Percentiles rank a stretch among this genome's conserved stretches.
These are phyloP conservation scores for Escovopsis sp. DNA, from an alignment of 2,329 filamentous ascomycete species.

Conservation along the genomic window DNA sequence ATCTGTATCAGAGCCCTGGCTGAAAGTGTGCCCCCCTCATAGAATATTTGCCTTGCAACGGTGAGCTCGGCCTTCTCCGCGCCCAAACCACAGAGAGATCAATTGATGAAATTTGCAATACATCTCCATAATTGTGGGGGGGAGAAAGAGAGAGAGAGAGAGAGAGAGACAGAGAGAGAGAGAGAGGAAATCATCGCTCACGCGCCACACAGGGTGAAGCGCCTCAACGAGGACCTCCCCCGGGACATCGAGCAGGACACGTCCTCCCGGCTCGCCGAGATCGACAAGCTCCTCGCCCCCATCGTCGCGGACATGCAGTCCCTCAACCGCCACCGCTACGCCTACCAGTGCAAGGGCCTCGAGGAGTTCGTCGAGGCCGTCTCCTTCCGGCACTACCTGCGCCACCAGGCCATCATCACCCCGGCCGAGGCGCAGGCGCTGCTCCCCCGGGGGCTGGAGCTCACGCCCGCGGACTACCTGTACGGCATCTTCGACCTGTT, in stretches of 20 bases:
- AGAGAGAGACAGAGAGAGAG: no score
- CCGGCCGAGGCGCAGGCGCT: constrained; percentile 41
- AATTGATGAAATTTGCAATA: no score
- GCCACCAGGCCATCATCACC: constrained; percentile 59
- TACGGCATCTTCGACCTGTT: constrained; percentile 88
- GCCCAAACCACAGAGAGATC: no score
- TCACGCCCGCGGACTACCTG: constrained; percentile 75
- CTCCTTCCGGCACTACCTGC: constrained; percentile 78
- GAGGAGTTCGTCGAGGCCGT: constrained; percentile 93
- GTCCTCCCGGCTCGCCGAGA: constrained; percentile 52
- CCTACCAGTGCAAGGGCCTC: constrained; percentile 64
- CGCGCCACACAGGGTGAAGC: constrained; percentile 40
- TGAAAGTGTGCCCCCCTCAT: neutral
- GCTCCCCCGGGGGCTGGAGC: constrained; percentile 38
- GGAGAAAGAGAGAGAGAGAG: no score
- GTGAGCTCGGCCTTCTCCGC: constrained; percentile 10
- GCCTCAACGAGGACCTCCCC: constrained; percentile 48
- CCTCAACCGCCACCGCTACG: constrained; percentile 73
- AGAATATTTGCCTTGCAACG: constrained; percentile 27
- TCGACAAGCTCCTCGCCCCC: constrained; percentile 50
- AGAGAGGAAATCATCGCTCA: neutral
- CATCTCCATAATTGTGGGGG: no score
- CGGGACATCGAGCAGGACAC: constrained; percentile 56
- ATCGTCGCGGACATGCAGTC: constrained; percentile 62
- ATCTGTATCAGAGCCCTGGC: neutral